A percentile compares a stretch with the other conserved stretches of the same genome.
These are phyloP conservation scores for Podaxis pistillaris DNA, from an alignment of 768 basidiomycete genomes.

Conservation along the genomic window DNA sequence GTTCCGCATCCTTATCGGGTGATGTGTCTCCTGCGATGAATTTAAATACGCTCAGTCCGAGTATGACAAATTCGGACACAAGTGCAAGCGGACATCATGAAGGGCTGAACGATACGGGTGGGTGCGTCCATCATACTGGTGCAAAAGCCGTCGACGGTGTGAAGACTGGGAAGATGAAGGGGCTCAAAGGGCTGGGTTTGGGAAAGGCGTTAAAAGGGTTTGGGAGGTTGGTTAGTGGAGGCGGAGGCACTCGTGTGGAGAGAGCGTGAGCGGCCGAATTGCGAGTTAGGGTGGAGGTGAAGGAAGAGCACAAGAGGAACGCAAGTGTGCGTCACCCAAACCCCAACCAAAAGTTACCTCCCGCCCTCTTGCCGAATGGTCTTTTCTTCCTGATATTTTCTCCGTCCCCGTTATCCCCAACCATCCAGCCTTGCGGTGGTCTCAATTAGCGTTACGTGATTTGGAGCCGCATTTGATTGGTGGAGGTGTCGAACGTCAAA, in stretches of 20 bases:
- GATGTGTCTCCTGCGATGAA: not conserved
- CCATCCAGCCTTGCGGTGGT: no score
- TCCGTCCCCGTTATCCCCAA: not conserved
- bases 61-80: not conserved
- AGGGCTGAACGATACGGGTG: not conserved
- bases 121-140: not conserved
- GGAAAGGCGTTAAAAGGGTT: not conserved
- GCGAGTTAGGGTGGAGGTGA: not conserved
- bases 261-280: not conserved
- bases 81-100: not conserved
- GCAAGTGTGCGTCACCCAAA: not conserved
- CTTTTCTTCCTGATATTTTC: not conserved
- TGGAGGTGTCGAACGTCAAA: not conserved
- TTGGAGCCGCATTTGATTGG: not conserved
- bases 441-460: no score
- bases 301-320: not conserved
- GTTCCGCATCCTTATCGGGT: not conserved
- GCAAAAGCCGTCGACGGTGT: not conserved
- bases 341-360: no score
- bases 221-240: not conserved
- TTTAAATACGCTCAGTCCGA: not conserved
- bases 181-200: not conserved
- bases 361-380: no score
- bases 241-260: not conserved
- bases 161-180: not conserved